Evolutionary conservation across 2,329 filamentous ascomycete species (phyloP).

Genomic region (Colletotrichum echinochloae): DNA sequence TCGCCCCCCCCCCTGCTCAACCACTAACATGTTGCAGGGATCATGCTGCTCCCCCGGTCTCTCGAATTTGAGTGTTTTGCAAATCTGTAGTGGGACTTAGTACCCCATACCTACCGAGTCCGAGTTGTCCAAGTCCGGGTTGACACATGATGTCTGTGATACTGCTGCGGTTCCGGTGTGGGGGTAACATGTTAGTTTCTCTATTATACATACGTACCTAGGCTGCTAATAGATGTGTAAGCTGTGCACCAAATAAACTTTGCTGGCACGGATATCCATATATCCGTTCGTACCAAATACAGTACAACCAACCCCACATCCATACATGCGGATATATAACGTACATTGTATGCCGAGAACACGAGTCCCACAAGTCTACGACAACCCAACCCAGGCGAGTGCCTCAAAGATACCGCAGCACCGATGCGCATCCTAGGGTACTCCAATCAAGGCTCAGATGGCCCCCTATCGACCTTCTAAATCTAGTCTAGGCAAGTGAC

Average conservation of each 20-base stretch:
- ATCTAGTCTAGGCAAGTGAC: not conserved
- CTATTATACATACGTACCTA: too few relatives aligned
- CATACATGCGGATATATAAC: not conserved
- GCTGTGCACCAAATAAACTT: too few relatives aligned
- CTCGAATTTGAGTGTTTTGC: not conserved
- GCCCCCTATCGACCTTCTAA: conserved; percentile 23
- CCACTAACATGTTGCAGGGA: conserved; percentile 21
- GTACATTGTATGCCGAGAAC: not conserved
- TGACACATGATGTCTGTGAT: too few relatives aligned
- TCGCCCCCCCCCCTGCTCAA: not conserved
- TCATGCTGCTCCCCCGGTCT: not conserved
- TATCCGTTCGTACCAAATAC: not conserved
- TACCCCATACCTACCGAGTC: too few relatives aligned
- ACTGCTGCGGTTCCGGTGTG: conserved; percentile 16
- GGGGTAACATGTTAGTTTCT: conserved; percentile 11
- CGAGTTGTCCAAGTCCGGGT: too few relatives aligned
- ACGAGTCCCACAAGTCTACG: not conserved
- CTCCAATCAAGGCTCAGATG: conserved; percentile 2
- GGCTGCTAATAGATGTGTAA: too few relatives aligned
- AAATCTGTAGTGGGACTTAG: too few relatives aligned
- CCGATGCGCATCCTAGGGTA: too few relatives aligned
- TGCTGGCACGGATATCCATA: not conserved
- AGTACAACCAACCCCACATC: not conserved
- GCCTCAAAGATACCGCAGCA: too few relatives aligned
- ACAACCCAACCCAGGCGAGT: not conserved